Evolutionary conservation across 2,329 filamentous ascomycete species (phyloP), one percentile per base, ranked within the genome.

Genomic region (Zasmidium angulare): DNA sequence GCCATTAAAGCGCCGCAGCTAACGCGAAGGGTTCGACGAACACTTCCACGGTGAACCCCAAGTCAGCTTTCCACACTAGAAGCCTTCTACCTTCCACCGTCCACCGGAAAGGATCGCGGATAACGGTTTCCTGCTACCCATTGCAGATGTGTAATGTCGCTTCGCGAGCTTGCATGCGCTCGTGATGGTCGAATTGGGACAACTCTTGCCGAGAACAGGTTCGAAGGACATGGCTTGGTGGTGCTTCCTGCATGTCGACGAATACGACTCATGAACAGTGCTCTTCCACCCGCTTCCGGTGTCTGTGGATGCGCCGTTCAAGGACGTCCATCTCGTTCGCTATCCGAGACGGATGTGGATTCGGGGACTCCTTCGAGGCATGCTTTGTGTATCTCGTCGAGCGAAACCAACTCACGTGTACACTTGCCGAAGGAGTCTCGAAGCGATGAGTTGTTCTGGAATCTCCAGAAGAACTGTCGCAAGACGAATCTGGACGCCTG

Each of bases 11-110:
- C 36, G 36, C 36, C n/a, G 36, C 36, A 43, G 36, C 36, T 43
- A 43, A 43, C 23, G 55, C 55, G 55, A 49, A 36, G 22, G 12
- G 23, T 20, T 36, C 55, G 40, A n/a, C n/a, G n/a, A 22, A 29
- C 24, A 21, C 49, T 31, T 53, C 49, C 21, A 46, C 21, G 22
- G 3, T 46, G 48, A 43, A 43, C 36, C 36, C 36, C 36, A 43
- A 43, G 7, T 43, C 36, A 29, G 26, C 36, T 43, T 14, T 36
- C 3, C 36, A 17, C 36, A 14, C 12, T 43, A 43, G 36, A 43
- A 43, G 12, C 36, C 36, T 43, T 17, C 36, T 17, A 43, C 12
- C 36, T 17, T 43, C 36, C 36, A 43, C 36, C n/a, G n/a, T 14
- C 10, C 9, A 22, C 21, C 31, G 7, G 24, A 36, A 23, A 46